Evolutionary conservation across 805 yeast species (phyloP), one percentile per base, ranked within the genome.

Genomic region (Priceomyces castillae): DNA sequence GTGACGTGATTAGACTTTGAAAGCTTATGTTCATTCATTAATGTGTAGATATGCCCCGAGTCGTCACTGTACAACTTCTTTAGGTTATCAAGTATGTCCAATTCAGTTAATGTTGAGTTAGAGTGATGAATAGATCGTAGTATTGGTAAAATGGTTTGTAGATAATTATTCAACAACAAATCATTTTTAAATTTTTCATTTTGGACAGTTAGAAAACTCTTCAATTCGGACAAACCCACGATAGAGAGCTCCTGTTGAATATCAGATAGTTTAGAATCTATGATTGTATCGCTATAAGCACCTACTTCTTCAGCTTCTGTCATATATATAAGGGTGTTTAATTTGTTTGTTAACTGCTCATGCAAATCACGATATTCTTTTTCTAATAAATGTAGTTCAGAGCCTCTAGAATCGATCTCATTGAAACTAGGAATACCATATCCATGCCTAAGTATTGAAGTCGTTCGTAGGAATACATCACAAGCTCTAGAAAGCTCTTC

Each of bases 61-160:
- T 41, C 41, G 30, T 53, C 49, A 4, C 47, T 28, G 35, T 56
- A 59, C 23, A 62, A 43, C 25, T 44, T 41, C 11, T 56, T 51
- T 35, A 65, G 47, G 39, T 54, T 57, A 33, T 52, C 41, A 15
- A 58, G 46, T 3, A 64, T 53, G 14, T 50, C 48, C 19, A 46
- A 37, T 46, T 67, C 73, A 2, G 65, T 52, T 7, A 52, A 51
- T 1, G 70, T 59, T 34, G 64, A 46, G 17, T 61, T 48, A 12
- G 47, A 36, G 34, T 61, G 64, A 48, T 68, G 69, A 3, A 68
- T 58, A 3, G 70, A 52, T 37, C 67, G 52, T 33, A 69, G 53
- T 22, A 65, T 58, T 6, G 73, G 73, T 2, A 59, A 48, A 12
- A 64, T 57, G 23, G 51, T 44, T 34, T 65, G 60, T 15, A 69